Conservation (phyloP, 495 filamentous ascomycete genomes). For the Penicillium egyptiacum region DNA sequence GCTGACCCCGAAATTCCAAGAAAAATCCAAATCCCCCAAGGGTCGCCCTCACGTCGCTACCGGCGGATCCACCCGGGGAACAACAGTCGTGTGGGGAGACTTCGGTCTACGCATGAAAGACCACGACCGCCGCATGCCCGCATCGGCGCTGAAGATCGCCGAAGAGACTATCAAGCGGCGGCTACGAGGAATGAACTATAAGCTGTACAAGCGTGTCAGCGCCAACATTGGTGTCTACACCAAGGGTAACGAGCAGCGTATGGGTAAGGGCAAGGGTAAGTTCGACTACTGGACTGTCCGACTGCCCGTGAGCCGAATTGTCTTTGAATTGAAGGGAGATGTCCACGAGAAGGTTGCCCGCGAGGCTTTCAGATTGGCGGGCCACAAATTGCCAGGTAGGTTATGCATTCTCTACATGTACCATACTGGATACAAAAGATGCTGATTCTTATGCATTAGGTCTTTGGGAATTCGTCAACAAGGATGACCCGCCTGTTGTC, state of each 20-base stretch:
- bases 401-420: slow-evolving; percentile 14
- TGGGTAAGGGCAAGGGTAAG: slow-evolving; percentile 98
- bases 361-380: slow-evolving; percentile 92
- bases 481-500: slow-evolving; percentile 86
- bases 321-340: slow-evolving; percentile 89
- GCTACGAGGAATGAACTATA: slow-evolving; percentile 87
- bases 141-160: slow-evolving; percentile 80
- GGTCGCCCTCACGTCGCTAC: slow-evolving; percentile 85
- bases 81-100: slow-evolving; percentile 94
- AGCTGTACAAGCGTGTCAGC: slow-evolving; percentile 83
- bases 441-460: slow-evolving; percentile 53
- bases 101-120: slow-evolving; percentile 93
- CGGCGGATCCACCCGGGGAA: slow-evolving; percentile 86
- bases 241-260: slow-evolving; percentile 92
- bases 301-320: slow-evolving; percentile 80
- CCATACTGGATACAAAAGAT: slow-evolving; percentile 12
- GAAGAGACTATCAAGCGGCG: slow-evolving; percentile 89
- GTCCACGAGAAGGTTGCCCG: slow-evolving; percentile 91
- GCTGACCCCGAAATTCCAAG: slow-evolving; percentile 74
- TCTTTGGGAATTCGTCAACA: slow-evolving; percentile 89
- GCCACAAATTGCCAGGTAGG: slow-evolving; percentile 91
- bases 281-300: slow-evolving; percentile 96
- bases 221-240: slow-evolving; percentile 95
- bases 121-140: slow-evolving; percentile 86
- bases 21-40: slow-evolving; percentile 84